phyloP scores from a whole-genome alignment of 2,329 filamentous ascomycete genomes.

The Trichophyton benhamiae region DNA sequence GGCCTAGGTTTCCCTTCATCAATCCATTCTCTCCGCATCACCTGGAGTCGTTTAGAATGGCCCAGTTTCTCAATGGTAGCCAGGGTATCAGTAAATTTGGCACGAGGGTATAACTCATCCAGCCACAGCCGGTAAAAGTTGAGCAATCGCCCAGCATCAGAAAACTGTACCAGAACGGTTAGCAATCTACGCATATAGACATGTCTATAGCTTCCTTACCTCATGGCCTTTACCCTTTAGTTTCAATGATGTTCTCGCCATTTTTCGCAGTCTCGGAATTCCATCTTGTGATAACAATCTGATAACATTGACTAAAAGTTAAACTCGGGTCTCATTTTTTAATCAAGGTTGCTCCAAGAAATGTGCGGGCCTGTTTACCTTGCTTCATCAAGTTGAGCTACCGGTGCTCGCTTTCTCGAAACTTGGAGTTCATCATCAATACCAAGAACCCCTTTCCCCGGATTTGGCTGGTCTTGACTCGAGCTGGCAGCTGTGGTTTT shows the following conservation, averaged over 20 bases:
- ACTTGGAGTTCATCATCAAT: constrained; percentile 80
- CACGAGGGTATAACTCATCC: constrained; percentile 88
- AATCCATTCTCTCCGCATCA: constrained; percentile 70
- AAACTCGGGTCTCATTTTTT: not conserved
- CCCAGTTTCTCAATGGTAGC: constrained; percentile 87
- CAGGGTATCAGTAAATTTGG: constrained; percentile 81
- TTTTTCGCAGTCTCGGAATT: constrained; percentile 66
- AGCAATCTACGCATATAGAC: not conserved
- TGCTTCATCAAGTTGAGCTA: constrained; percentile 76
- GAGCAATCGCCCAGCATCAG: constrained; percentile 67
- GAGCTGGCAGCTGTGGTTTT: constrained; percentile 13
- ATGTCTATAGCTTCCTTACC: constrained; percentile 33
- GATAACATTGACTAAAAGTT: not conserved
- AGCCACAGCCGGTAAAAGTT: constrained; percentile 95
- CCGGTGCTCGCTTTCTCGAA: constrained; percentile 60
- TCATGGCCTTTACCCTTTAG: constrained; percentile 93
- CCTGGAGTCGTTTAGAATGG: constrained; percentile 66
- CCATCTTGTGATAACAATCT: constrained; percentile 74
- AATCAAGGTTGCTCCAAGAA: not conserved
- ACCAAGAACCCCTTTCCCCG: constrained; percentile 44
- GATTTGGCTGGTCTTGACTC: constrained; percentile 23
- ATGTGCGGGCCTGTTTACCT: constrained; percentile 37
- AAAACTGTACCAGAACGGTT: constrained; percentile 47
- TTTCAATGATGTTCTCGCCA: constrained; percentile 56
- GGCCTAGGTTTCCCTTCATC: constrained; percentile 46